Evolutionary conservation across 2,329 filamentous ascomycete species (phyloP), one percentile per base, ranked within the genome.

Genomic region (Trematosphaeria pertusa): DNA sequence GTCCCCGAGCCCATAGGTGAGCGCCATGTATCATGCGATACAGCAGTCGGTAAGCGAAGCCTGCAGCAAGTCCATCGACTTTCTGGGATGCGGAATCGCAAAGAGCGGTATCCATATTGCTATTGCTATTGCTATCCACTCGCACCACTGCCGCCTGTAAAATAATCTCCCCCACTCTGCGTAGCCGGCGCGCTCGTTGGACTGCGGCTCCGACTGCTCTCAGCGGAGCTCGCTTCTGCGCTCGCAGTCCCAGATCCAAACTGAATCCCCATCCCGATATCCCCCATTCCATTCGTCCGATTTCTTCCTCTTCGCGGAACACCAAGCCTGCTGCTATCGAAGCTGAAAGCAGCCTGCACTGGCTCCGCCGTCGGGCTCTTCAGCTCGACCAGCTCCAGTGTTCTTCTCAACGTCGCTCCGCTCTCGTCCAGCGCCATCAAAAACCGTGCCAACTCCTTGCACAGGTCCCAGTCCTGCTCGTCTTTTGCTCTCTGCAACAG

Each of bases 381-480:
- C 28, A 73, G 52, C 46, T 73, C 70, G 21, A 72, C 69, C 26
- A 70, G 77, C 57, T 84, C 81, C 70, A 95, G 79, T 2, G 88
- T 88, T 59, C 87, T 83, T 43, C 83, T 79, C 37, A 99, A 78
- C 34, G 89, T 93, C 56, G 87, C 85, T 0, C 94, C 94, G 11
- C 86, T 88, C 56, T 90, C 87, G 65, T 99, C 94, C 62, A 99
- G 85, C 4, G 93, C 93, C 36, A 95, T 91, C 46, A 99, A 75
- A 72, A 99, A 99, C n/a, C 93, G 81, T 9, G 94, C 92, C 20
- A 99, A 80, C 70, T 99, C 94, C 61, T 91, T 94, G 74, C 94
- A 97, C 20, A 99, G 76, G 60, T 97, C 92, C 91, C 92, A 99
- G 65, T 97, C 93, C 37, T 86, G 85, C 69, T 92, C 91, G 22